A percentile compares a stretch with the other conserved stretches of the same genome.
Evolutionary conservation across 495 filamentous ascomycete genomes (phyloP).

Genomic region (Penicillium daleae): DNA sequence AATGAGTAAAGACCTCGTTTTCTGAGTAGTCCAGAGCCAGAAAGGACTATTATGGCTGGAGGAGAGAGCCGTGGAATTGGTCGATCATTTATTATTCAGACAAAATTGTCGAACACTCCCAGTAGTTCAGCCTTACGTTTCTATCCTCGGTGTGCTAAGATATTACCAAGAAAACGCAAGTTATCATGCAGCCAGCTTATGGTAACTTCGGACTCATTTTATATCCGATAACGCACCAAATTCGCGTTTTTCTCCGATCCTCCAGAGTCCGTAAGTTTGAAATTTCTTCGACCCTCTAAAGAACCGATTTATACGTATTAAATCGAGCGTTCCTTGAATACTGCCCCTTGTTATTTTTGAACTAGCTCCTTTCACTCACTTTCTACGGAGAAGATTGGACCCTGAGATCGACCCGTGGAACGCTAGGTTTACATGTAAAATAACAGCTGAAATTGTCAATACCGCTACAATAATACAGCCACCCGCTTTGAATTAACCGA

Average conservation of each 20-base stretch:
- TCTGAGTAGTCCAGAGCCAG: no score
- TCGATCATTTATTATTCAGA: not conserved
- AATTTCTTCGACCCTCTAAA: not conserved
- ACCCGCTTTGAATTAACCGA: constrained; percentile 1
- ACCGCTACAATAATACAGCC: not conserved
- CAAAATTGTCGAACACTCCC: not conserved
- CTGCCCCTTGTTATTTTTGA: not conserved
- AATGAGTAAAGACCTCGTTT: no score
- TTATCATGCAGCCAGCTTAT: not conserved
- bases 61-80: not conserved
- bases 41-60: not conserved
- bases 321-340: not conserved
- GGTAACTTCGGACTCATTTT: no score
- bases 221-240: not conserved
- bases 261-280: not conserved
- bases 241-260: not conserved
- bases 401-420: not conserved
- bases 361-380: not conserved
- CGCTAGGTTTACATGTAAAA: not conserved
- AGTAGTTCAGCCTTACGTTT: not conserved
- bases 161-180: not conserved
- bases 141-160: not conserved
- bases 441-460: not conserved
- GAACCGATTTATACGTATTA: not conserved
- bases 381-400: not conserved